phyloP scores from a whole-genome alignment of 768 basidiomycete species.

The Lentinula detonsa region DNA sequence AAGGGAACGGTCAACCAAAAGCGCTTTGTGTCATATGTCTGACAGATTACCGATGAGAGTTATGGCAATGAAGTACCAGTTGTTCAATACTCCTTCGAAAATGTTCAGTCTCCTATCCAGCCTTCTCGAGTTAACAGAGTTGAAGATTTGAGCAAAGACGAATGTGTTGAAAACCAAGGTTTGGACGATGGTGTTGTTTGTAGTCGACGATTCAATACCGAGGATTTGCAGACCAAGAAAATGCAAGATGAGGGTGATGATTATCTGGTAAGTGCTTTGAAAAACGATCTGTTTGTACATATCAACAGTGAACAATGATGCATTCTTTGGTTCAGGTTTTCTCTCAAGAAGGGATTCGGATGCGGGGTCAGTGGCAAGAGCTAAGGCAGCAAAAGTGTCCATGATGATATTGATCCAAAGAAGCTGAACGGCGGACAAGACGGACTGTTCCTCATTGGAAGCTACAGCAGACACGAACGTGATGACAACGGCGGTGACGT shows the following conservation, averaged over 20 bases:
- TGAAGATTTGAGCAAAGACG: slow-evolving; percentile 97
- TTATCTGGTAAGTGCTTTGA: slow-evolving; percentile 85
- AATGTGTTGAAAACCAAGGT: slow-evolving; percentile 98
- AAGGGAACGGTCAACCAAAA: slow-evolving; percentile 5
- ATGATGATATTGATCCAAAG: slow-evolving; percentile 99
- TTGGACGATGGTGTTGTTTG: slow-evolving; percentile 49
- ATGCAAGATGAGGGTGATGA: slow-evolving; percentile 82
- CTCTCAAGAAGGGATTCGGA: slow-evolving; percentile 74
- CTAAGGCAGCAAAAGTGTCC: slow-evolving; percentile 98
- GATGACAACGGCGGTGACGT: slow-evolving; percentile 92
- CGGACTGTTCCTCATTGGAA: slow-evolving; percentile 69
- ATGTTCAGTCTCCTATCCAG: slow-evolving; percentile 85
- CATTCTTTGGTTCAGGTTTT: slow-evolving; percentile 84
- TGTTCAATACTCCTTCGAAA: slow-evolving; percentile 74
- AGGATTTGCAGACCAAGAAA: slow-evolving; percentile 76
- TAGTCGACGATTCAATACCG: slow-evolving; percentile 34
- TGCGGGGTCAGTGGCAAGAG: slow-evolving; percentile 95
- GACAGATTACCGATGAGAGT: slow-evolving; percentile 69
- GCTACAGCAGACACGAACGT: slow-evolving; percentile 89
- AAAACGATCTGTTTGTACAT: slow-evolving; percentile 97
- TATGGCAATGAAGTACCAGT: slow-evolving; percentile 81
- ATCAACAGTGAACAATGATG: slow-evolving; percentile 84
- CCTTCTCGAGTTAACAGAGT: slow-evolving; percentile 86
- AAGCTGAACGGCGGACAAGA: slow-evolving; percentile 92
- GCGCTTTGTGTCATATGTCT: not conserved